These are phyloP conservation scores for Casuarina cunninghamiana DNA, from an alignment of 306 rosid species.

Conservation along the genomic window DNA sequence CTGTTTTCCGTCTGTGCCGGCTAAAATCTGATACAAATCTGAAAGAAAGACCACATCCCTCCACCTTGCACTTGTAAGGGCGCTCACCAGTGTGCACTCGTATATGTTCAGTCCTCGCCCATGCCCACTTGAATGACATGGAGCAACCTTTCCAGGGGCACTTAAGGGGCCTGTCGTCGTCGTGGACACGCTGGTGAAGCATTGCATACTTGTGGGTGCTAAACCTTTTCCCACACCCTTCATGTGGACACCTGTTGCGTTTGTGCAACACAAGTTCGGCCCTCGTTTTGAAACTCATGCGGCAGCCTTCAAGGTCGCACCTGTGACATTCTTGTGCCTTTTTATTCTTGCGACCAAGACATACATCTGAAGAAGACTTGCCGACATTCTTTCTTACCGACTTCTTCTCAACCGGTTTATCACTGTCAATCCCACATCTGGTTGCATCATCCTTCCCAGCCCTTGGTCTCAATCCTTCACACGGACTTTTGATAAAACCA, in stretches of 20 bases:
- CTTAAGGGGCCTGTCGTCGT: conserved; percentile 86
- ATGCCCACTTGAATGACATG: conserved; percentile 98
- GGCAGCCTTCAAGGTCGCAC: conserved; percentile 85
- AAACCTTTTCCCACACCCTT: conserved; percentile 95
- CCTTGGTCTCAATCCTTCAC: conserved; percentile 93
- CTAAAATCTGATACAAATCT: conserved; percentile 93
- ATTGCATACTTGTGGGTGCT: conserved; percentile 84
- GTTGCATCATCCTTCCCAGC: conserved; percentile 43
- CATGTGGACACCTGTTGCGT: conserved; percentile 76
- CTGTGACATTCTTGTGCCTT: conserved; percentile 45
- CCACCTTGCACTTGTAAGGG: conserved; percentile 84
- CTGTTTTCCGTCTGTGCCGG: conserved; percentile 91
- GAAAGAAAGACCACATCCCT: conserved; percentile 89
- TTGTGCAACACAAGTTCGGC: conserved; percentile 72
- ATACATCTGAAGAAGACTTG: conserved; percentile 36
- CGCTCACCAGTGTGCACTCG: conserved; percentile 97
- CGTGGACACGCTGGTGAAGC: conserved; percentile 89
- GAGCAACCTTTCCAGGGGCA: conserved; percentile 99
- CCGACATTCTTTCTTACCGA: conserved; percentile 47
- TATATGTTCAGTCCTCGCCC: conserved; percentile 97
- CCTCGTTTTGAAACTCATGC: conserved; percentile 73
- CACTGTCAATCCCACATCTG: conserved; percentile 25
- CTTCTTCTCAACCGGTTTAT: conserved; percentile 35
- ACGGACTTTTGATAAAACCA: conserved; percentile 75
- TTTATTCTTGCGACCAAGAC: conserved; percentile 39